Evolutionary conservation across 1,139 yeast species (phyloP).

Genomic region (Eremothecium cymbalariae): DNA sequence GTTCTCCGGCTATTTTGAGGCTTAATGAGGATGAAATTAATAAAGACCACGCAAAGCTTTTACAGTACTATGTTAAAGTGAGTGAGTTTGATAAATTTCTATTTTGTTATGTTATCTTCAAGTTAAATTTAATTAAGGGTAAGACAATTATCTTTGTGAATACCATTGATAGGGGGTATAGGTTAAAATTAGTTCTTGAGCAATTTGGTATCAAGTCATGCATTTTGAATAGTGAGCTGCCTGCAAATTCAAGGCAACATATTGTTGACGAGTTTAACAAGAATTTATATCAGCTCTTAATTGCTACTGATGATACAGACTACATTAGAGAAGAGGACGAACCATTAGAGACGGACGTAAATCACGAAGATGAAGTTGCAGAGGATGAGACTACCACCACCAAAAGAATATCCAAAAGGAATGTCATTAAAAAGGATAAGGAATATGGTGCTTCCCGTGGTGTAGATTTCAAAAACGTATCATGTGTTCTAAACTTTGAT

Average conservation of each 20-base stretch:
- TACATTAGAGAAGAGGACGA: constrained; percentile 48
- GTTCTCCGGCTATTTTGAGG: constrained; percentile 76
- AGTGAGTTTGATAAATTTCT: constrained; percentile 88
- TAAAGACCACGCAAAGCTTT: constrained; percentile 47
- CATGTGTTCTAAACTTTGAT: constrained; percentile 94
- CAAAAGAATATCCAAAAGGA: constrained; percentile 29
- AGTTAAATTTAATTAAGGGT: constrained; percentile 80
- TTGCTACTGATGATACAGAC: constrained; percentile 90
- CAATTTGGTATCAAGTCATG: constrained; percentile 91
- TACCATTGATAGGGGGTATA: constrained; percentile 89
- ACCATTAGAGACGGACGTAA: constrained; percentile 16
- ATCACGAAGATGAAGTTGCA: constrained; percentile 13
- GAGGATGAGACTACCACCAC: constrained; percentile 15
- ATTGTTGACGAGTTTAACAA: constrained; percentile 94
- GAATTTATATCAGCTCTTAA: constrained; percentile 74
- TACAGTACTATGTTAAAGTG: constrained; percentile 81
- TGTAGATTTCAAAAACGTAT: constrained; percentile 91
- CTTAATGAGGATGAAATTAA: constrained; percentile 59
- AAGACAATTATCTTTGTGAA: constrained; percentile 88
- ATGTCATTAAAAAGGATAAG: constrained; percentile 43
- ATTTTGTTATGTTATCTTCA: constrained; percentile 83
- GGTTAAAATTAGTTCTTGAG: constrained; percentile 81
- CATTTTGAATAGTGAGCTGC: constrained; percentile 85
- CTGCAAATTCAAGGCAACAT: constrained; percentile 86
- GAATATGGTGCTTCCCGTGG: constrained; percentile 97